Evolutionary conservation across 768 basidiomycete species (phyloP), one percentile per base, ranked within the genome.

Genomic region (Leucocoprinus sp.): DNA sequence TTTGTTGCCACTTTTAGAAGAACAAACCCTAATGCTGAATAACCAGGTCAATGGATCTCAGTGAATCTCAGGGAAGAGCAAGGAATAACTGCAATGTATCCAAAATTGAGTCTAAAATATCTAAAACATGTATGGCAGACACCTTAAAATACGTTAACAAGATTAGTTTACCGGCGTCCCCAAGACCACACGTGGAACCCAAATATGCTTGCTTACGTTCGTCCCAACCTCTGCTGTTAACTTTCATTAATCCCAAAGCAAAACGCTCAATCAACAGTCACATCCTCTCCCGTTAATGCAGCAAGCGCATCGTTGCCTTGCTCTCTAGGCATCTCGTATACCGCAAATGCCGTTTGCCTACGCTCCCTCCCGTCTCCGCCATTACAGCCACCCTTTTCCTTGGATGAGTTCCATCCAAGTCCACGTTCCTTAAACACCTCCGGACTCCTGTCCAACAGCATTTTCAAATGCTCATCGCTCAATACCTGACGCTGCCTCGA

Each of bases 391-490:
- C 23, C 43, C 41, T 22, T 29, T 43, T n/a, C 24, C 34, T 8
- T 52, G 35, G 45, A 64, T 23, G 78, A 82, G 39, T 74, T 78
- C 89, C 88, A 91, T 0, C 88, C 88, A 42, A 75, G 73, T 5
- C 76, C 74, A 46, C 89, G 72, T 36, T 77, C 79, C 17, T 66
- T 65, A 52, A 87, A 91, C 40, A 90, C 87, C 28, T 78, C 77
- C 0, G 76, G 77, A 26, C 81, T 70, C 23, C 93, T 72, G 55
- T 96, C 93, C 27, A 98, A 68, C 41, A 98, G 68, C 57, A 78
- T 70, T 18, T 83, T 79, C 27, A 99, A 64, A 55, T 96, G 90
- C 31, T 72, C 74, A 42, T 96, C 88, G 51, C 80, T 84, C 54
- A 99, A 70, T 40, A 97, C 79, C 26, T 76, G 76, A 36, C 71